Conservation (phyloP, 2,329 filamentous ascomycete genomes). For the Sphaerulina vaccinii region DNA sequence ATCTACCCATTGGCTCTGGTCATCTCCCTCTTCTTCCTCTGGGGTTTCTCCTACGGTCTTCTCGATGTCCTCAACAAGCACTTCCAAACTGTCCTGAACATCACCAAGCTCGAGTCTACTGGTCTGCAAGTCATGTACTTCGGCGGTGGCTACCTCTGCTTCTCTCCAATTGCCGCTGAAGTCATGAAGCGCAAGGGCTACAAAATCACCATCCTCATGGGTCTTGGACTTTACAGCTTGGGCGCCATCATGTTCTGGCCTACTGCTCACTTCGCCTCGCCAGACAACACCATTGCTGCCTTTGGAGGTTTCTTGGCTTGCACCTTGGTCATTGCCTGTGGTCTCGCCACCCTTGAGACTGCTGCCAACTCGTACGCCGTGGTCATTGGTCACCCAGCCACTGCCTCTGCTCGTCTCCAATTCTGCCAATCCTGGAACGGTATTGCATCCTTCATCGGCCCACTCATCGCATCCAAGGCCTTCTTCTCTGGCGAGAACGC, state of each 20-base stretch:
- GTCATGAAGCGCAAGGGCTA: slow-evolving; percentile 47
- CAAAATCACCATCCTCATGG: slow-evolving; percentile 47
- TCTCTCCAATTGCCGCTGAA: slow-evolving; percentile 45
- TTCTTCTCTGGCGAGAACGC: slow-evolving; percentile 39
- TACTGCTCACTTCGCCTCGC: slow-evolving; percentile 36
- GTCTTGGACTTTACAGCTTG: slow-evolving; percentile 39
- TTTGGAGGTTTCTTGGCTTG: slow-evolving; percentile 42
- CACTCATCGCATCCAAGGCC: slow-evolving; percentile 41
- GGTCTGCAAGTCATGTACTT: slow-evolving; percentile 47
- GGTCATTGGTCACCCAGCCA: slow-evolving; percentile 40
- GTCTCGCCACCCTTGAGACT: slow-evolving; percentile 42
- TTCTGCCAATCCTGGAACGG: slow-evolving; percentile 44
- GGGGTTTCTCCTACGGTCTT: slow-evolving; percentile 30
- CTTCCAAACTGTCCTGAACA: slow-evolving; percentile 37
- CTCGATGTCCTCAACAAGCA: slow-evolving; percentile 41
- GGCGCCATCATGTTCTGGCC: slow-evolving; percentile 44
- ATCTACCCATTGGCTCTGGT: slow-evolving; percentile 51
- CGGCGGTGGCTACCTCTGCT: slow-evolving; percentile 44
- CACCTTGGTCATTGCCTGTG: slow-evolving; percentile 42
- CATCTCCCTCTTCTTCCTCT: slow-evolving; percentile 50
- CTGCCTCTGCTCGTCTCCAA: slow-evolving; percentile 40
- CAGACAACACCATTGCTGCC: slow-evolving; percentile 32
- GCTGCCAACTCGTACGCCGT: slow-evolving; percentile 43
- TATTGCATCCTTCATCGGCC: slow-evolving; percentile 42
- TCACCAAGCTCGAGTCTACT: slow-evolving; percentile 44